Conservation (phyloP, 257 asterid genomes). For the Solanum pimpinellifolium region DNA sequence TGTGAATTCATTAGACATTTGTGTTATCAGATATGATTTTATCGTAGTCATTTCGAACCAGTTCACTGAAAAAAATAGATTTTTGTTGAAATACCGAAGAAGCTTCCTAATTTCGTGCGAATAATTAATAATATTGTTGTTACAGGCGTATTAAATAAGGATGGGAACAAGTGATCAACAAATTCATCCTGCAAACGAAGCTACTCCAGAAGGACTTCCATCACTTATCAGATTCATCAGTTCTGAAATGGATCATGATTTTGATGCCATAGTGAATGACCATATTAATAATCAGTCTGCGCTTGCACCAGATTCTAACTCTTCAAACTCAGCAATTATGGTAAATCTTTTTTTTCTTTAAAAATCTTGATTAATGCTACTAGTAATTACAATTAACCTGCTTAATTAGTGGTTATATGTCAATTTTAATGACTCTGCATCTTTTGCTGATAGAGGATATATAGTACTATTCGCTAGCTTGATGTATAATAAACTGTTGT, state of each 20-base stretch:
- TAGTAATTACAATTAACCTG: not conserved
- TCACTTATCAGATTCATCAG: conserved; percentile 34
- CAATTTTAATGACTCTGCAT: not conserved
- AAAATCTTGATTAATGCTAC: not conserved
- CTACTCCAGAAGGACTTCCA: conserved; percentile 22
- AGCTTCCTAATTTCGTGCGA: not conserved
- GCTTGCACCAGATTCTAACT: not conserved
- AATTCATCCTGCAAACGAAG: conserved; percentile 1
- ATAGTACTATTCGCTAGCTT: not conserved
- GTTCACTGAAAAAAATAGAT: not conserved
- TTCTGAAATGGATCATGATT: conserved; percentile 39
- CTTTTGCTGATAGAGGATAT: not conserved
- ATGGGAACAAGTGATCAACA: conserved; percentile 20
- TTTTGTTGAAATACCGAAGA: not conserved
- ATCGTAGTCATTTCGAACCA: fast-evolving
- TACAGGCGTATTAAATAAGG: not conserved
- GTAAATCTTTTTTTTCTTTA: not conserved
- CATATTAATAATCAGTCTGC: not conserved
- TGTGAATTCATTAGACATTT: not conserved
- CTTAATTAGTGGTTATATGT: not conserved
- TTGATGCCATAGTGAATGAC: conserved; percentile 19
- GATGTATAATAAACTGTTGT: not conserved
- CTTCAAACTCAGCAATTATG: conserved; percentile 5
- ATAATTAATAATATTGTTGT: not conserved
- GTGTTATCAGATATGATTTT: not conserved